Percentiles rank a stretch among this genome's conserved stretches.
phyloP scores from a whole-genome alignment of 176 grass and related monocot species.

The Triticum aestivum region IWGSC_CS_RefSeq_v2.1 NC_057811.1:393612215-393612714 shows the following conservation, averaged over 20 bases:
- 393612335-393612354: too few relatives aligned
- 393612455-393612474: too few relatives aligned
- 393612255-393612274: too few relatives aligned
- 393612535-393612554: not conserved
- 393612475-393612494: not conserved
- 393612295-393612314: too few relatives aligned
- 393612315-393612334: too few relatives aligned
- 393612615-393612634: too few relatives aligned
- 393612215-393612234: too few relatives aligned
- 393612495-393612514: not conserved
- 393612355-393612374: not conserved
- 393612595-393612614: not conserved
- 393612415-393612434: not conserved
- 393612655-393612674: not conserved
- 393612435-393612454: not conserved
- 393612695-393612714: not conserved
- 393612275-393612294: too few relatives aligned
- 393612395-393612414: not conserved
- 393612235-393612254: too few relatives aligned
- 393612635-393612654: not conserved
- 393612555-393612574: not conserved
- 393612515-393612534: not conserved
- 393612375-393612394: not conserved
- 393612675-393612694: not conserved
- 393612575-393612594: not conserved